Base-by-base conservation (phyloP, 805 yeast species). In the Wickerhamomyces queroliae region DNA sequence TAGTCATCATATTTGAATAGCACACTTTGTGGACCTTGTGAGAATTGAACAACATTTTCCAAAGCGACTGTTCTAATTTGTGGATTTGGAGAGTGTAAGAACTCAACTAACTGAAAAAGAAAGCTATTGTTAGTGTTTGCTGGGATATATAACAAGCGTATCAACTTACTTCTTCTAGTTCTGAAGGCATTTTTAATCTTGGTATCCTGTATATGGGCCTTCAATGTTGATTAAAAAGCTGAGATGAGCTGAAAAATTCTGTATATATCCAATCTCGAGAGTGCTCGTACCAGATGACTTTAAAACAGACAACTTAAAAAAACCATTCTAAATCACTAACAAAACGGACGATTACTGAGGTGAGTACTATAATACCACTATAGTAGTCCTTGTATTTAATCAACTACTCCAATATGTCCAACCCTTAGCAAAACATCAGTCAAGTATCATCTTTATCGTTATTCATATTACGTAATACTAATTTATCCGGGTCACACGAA, bases 31-130 rank as follows among this genome's bases (percentile, higher is more conserved):
- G 80, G 69, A 8, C 91, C 91, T 34, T 80, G 76, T 9, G 95
- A 82, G 58, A 72, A 86, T 3, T 90, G 95, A 11, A 87, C 88
- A 39, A 89, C 61, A 57, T 88, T 80, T 52, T 85, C 93, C 35
- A 90, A 67, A 0, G 97, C 97, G 41, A 89, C 81, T 50, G 82
- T 87, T 43, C 83, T 78, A 24, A 88, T 85, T 10, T 83, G 82
- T 3, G 84, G 80, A 55, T 83, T 87, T 2, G 85, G 82, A 7
- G 91, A 77, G 58, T 86, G 96, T 44, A 90, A 68, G 56, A 90
- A 89, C 35, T 72, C 78, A 18, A 88, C 95, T 33, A 90, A 66
- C 66, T 74, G 53, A 12, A 12, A 10, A 24, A n/a, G 7, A 4
- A 5, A 20, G 38, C 42, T 36, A 37, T 41, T 39, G 30, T 19